A percentile compares a stretch with the other conserved stretches of the same genome.
Conservation (phyloP, 345 rosid genomes). For the Populus ilicifolia region DNA sequence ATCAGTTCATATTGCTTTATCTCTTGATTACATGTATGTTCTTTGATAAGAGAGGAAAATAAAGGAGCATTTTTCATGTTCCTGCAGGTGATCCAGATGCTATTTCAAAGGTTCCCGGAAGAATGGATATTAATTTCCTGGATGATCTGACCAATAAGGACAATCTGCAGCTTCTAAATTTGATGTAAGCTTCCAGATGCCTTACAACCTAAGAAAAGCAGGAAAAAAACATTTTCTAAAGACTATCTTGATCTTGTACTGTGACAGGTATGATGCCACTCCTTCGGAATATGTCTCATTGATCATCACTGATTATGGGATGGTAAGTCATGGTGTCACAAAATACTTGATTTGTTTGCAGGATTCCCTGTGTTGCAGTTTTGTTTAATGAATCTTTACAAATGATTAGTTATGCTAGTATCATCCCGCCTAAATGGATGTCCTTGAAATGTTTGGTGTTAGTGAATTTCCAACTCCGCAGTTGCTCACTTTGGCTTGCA, state of each 20-base stretch:
- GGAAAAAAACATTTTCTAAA: not conserved
- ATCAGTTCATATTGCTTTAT: not conserved
- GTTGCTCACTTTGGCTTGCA: no score
- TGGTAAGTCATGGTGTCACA: conserved; percentile 50
- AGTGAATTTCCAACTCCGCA: no score
- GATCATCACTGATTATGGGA: conserved; percentile 90
- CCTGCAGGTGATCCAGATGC: conserved; percentile 81
- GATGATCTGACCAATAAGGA: conserved; percentile 49
- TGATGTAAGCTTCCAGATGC: conserved; percentile 49
- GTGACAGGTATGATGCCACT: conserved; percentile 83
- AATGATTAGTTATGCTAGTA: no score
- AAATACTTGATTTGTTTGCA: not conserved
- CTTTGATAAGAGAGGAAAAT: not conserved
- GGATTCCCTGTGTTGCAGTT: not conserved
- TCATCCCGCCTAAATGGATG: no score
- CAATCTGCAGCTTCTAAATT: conserved; percentile 71
- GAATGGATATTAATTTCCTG: conserved; percentile 57
- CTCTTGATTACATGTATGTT: not conserved
- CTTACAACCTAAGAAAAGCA: not conserved
- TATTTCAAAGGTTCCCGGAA: conserved; percentile 60
- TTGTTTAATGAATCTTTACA: not conserved
- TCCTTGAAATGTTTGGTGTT: no score
- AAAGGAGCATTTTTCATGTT: not conserved
- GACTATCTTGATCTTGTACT: not conserved
- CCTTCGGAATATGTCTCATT: conserved; percentile 86